These are phyloP conservation scores for Magnaporthiopsis poae DNA, from an alignment of 2,329 filamentous ascomycete species.

Conservation along the genomic window DNA sequence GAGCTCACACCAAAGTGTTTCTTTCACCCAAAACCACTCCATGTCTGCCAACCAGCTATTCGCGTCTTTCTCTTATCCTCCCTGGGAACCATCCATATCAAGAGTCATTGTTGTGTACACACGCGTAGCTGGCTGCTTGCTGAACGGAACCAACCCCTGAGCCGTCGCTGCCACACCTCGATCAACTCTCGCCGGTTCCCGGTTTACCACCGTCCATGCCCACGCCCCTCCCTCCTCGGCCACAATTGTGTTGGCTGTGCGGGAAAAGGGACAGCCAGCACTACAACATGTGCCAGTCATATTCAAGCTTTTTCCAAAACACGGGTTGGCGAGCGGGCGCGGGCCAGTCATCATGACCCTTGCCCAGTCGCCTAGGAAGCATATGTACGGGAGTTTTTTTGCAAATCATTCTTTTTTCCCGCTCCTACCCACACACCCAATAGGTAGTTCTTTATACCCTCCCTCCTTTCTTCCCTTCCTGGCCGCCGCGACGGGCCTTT, in stretches of 20 bases:
- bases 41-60: not conserved
- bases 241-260: not conserved
- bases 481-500: not conserved
- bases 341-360: not conserved
- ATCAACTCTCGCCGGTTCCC: slow-evolving; percentile 1
- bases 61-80: not conserved
- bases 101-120: not conserved
- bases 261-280: not conserved
- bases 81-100: not conserved
- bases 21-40: not conserved
- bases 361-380: not conserved
- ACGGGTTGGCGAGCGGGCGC: not conserved
- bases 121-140: not conserved
- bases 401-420: not conserved
- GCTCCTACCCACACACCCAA: not conserved
- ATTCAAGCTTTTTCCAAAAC: not conserved
- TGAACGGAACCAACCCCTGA: not conserved
- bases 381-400: not conserved
- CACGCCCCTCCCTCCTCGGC: not conserved
- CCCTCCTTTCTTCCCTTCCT: not conserved
- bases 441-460: not conserved
- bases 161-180: not conserved
- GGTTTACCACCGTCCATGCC: not conserved
- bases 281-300: not conserved
- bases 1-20: not conserved